Conservation (phyloP, 2,329 filamentous ascomycete genomes). For the Paraconiothyrium sp. region DNA sequence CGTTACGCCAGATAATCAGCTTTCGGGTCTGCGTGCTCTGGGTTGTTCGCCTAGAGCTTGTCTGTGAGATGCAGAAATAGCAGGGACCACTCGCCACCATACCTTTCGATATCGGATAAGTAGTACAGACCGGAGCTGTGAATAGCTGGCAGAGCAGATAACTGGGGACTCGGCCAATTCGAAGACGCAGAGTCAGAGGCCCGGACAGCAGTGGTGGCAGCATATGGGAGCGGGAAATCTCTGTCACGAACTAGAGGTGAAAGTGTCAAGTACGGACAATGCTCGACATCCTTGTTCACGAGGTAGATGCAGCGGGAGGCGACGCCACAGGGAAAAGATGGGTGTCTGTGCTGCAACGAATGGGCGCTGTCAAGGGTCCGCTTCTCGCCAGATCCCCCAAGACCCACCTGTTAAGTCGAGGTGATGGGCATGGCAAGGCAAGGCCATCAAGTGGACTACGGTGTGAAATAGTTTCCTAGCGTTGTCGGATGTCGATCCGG, state of each 20-base stretch:
- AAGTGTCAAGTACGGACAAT: conserved; percentile 5
- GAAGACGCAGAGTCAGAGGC: conserved; percentile 19
- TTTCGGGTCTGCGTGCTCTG: conserved; percentile 32
- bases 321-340: conserved; percentile 6
- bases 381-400: conserved; percentile 29
- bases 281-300: background rate
- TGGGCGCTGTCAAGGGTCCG: conserved; percentile 27
- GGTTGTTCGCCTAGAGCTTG: conserved; percentile 28
- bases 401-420: conserved; percentile 29
- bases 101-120: conserved; percentile 35
- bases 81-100: conserved; percentile 40
- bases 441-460: conserved; percentile 27
- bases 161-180: conserved; percentile 14
- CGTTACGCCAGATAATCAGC: conserved; percentile 42
- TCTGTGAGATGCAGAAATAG: conserved; percentile 33
- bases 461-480: conserved; percentile 32
- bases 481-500: conserved; percentile 43
- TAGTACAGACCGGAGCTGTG: conserved; percentile 29
- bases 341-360: conserved; percentile 7
- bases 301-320: conserved; percentile 6
- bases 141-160: conserved; percentile 21
- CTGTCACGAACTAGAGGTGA: conserved; percentile 1
- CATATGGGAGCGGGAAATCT: background rate
- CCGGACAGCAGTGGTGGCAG: background rate
- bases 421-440: conserved; percentile 27